Base-by-base conservation (phyloP, 108 stramenopile genomes). In the Nitzschia sp. region DNA sequence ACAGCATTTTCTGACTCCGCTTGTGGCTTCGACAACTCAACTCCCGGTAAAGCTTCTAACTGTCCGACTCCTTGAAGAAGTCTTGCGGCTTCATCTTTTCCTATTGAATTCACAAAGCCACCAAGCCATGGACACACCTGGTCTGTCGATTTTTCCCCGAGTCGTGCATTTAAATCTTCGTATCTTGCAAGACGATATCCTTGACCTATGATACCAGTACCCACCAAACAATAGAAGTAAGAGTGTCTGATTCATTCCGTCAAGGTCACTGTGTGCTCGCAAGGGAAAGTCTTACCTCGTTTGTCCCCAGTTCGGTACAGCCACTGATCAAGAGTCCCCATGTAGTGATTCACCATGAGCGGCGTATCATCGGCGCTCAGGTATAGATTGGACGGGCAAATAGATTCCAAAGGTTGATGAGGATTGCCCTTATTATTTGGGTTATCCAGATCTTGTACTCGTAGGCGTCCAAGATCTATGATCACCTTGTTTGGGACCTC, bases 161-260 rank as follows among this genome's bases (percentile, higher is more conserved):
- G 34, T 19, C 25, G 29, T 16, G 16, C 16, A 47, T 66, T 66
- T 53, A 66, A 22, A 41, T 66, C 66, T 31, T 66, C 47, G 29
- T 50, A 66, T 25, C 66, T 53, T n/a, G 66, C 66, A 27, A 54
- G 19, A 13, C 66, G 66, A 54, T 55, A 66, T 26, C 66, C 66
- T 2, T 45, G n/a, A 2, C 60, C 55, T 56, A 30, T n/a, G 30
- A 38, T n/a, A n/a, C n/a, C n/a, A n/a, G n/a, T n/a, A n/a, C n/a
- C n/a, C n/a, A n/a, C n/a, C n/a, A n/a, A n/a, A n/a, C n/a, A n/a
- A n/a, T n/a, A n/a, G n/a, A n/a, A n/a, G n/a, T n/a, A n/a, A n/a
- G n/a, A n/a, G n/a, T n/a, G n/a, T n/a, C n/a, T n/a, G n/a, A n/a
- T n/a, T n/a, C n/a, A n/a, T n/a, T n/a, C n/a, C n/a, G n/a, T n/a